Percentiles rank a stretch among this genome's conserved stretches.
phyloP scores from a whole-genome alignment of 2,329 filamentous ascomycete genomes.

The Penicillium concentricum region DNA sequence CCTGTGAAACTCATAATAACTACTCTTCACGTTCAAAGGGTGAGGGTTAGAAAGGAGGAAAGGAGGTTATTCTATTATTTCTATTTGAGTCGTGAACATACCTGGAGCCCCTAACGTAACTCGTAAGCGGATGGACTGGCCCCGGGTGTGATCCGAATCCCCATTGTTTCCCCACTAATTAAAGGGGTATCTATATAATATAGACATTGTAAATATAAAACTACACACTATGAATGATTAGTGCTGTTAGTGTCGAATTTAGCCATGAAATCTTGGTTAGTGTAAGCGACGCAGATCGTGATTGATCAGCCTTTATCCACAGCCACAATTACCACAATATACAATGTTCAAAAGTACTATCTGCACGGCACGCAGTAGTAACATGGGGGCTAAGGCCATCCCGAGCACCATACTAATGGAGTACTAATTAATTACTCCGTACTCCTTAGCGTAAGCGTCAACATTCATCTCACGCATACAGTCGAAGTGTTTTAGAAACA shows the following conservation, averaged over 20 bases:
- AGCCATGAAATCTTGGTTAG: not conserved
- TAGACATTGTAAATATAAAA: too few species aligned
- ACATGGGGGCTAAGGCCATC: not conserved
- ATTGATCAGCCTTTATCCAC: not conserved
- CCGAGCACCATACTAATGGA: too few species aligned
- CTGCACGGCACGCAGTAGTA: not conserved
- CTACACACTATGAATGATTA: not conserved
- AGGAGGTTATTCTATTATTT: not conserved
- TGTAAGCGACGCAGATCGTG: not conserved
- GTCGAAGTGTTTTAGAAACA: too few species aligned
- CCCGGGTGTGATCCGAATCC: not conserved
- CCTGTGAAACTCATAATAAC: not conserved
- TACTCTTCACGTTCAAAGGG: not conserved
- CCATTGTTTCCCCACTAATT: not conserved
- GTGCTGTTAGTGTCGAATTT: not conserved
- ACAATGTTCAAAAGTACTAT: too few species aligned
- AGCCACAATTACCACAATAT: too few species aligned
- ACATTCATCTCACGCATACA: too few species aligned
- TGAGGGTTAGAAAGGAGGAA: not conserved
- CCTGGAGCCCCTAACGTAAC: not conserved
- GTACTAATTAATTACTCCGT: too few species aligned
- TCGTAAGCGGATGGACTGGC: not conserved
- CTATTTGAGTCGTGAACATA: not conserved
- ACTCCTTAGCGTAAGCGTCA: too few species aligned
- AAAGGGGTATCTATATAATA: not conserved